Evolutionary conservation across 2,329 filamentous ascomycete genomes (phyloP).

Genomic region (Mycosphaerella arachidis): DNA sequence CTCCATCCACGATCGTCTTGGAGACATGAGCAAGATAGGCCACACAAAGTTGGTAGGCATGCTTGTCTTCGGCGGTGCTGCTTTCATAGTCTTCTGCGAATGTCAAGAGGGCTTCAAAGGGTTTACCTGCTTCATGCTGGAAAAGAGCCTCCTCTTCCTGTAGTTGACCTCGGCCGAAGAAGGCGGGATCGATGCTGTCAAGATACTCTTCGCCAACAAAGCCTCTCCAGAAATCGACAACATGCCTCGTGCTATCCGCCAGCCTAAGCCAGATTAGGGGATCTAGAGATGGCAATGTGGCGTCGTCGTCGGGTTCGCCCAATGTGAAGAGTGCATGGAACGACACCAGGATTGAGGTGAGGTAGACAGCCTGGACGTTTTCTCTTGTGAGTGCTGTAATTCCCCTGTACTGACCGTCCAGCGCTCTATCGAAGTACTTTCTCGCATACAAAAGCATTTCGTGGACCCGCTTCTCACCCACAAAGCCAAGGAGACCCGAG

Average conservation of each 20-base stretch:
- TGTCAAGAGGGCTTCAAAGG: conserved; percentile 22
- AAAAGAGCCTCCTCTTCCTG: conserved; percentile 21
- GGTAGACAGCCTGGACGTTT: conserved; percentile 22
- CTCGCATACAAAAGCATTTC: conserved; percentile 23
- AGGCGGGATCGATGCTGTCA: conserved; percentile 12
- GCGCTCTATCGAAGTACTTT: conserved; percentile 25
- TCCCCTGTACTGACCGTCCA: conserved; percentile 22
- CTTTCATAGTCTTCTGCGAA: conserved; percentile 22
- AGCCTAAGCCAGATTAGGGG: conserved; percentile 23
- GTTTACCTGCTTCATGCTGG: conserved; percentile 18
- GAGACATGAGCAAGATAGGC: conserved; percentile 23
- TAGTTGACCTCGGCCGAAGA: conserved; percentile 21
- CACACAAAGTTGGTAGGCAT: conserved; percentile 19
- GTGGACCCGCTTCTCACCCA: conserved; percentile 9
- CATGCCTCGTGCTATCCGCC: conserved; percentile 20
- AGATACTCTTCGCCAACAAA: conserved; percentile 16
- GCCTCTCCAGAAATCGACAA: conserved; percentile 15
- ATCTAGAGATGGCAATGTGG: conserved; percentile 18
- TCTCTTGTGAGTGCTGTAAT: conserved; percentile 16
- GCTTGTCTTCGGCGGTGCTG: conserved; percentile 15
- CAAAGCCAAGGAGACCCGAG: conserved; percentile 3
- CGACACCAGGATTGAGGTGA: conserved; percentile 22
- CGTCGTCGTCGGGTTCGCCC: conserved; percentile 17
- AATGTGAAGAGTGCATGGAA: conserved; percentile 25
- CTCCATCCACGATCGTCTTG: conserved; percentile 20